Base-by-base conservation (phyloP, 2,329 filamentous ascomycete species). In the Alternaria consortialis region DNA sequence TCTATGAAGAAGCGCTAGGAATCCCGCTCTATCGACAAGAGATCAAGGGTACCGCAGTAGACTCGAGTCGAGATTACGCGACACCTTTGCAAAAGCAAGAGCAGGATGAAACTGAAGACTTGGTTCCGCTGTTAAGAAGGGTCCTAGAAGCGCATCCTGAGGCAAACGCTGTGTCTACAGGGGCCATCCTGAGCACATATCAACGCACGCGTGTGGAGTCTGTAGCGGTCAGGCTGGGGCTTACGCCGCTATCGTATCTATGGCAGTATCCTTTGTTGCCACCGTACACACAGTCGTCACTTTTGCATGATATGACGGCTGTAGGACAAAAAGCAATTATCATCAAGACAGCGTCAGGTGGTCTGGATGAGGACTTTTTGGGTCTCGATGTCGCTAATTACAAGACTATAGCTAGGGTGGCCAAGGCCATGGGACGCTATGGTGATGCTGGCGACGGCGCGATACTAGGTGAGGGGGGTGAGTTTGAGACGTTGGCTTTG, bases 191-290 rank as follows among this genome's bases (percentile, higher is more conserved):
- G 37, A 97, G 93, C 9, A 97, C 93, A 3, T 99, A 99, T 80
- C 95, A 99, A 80, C 90, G 95, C 58, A 98, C 94, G 1, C 86
- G 95, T n/a, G 91, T 99, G 51, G 95, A 99, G 81, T 94, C 92
- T 59, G 90, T 98, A 11, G 94, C 94, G 11, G 75, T 89, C n/a
- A 86, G 95, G 15, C 84, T 98, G n/a, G 91, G 91, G 2, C 85
- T 99, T 12, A 86, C 86, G 1, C 92, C 95, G 13, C 83, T 99
- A 29, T 91, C 93, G 7, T 98, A 90, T 80, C 83, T 99, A 50
- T 99, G 95, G 95, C 92, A 97, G 81, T 97, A 91, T 80, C 92
- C 93, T 1, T 80, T 86, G 47, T 84, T 97, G 3, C 90, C 91
- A 3, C 81, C 83, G 3, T 79, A 81, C 39, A 75, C 73, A 23